Base-by-base conservation (phyloP, 176 grass and related monocot species). In the Guadua angustifolia region DNA sequence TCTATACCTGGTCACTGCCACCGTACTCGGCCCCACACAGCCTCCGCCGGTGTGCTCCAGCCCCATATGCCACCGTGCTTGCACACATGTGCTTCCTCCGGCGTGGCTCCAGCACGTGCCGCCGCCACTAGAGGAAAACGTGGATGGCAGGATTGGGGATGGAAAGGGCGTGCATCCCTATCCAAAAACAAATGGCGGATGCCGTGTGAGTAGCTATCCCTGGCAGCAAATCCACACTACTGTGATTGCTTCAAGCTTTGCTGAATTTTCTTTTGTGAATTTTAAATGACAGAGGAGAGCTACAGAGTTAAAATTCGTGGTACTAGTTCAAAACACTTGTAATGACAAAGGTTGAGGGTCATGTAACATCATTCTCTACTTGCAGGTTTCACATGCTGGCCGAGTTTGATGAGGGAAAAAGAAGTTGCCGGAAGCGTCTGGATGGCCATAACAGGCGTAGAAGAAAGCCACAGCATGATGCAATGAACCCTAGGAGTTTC, bases 371-470 rank as follows among this genome's bases (percentile, higher is more conserved):
- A 57, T 73, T 59, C 66, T 68, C 5, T 51, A 63, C 45, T 24
- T 33, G 46, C 53, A 97, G 94, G 59, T 97, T 97, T 85, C 94
- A 97, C 79, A 89, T 90, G 76, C 74, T 97, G 12, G 56, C 79
- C 0, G 92, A 97, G 63, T 97, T 97, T 59, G 94, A 97, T 15
- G 88, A 97, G 67, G 87, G 85, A 33, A 97, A 97, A 83, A 81
- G 89, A 83, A 97, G 94, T 83, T 97, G 94, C 17, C 79, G 94
- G 59, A 97, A 97, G 57, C 89, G 94, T 38, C 74, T 97, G 63
- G 92, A 94, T 64, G 89, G 89, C 18, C 92, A 97, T 82, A 97
- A 97, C 68, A 86, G 92, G 56, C 94, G 92, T 52, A 82, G 92
- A 81, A 97, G 92, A 68, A 97, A 97, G 51, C 92, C 92, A 74